Evolutionary conservation across 176 grass and related monocot genomes (phyloP).

Genomic region (Alloteropsis semialata): DNA sequence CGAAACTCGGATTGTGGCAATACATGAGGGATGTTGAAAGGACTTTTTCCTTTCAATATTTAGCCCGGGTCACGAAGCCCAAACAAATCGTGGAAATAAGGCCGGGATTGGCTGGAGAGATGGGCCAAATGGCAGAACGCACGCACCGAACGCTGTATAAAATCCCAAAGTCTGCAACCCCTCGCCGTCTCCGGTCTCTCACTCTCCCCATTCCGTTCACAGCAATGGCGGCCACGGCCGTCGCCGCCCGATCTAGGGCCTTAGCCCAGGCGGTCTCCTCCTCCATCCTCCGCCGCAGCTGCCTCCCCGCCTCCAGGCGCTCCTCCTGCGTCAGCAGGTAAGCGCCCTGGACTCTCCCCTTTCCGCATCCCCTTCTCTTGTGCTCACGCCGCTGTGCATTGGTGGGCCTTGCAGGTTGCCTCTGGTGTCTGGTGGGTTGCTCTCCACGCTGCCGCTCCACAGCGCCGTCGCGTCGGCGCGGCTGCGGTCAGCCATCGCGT

Average conservation of each 20-base stretch:
- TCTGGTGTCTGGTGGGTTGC: constrained; percentile 37
- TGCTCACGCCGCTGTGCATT: not conserved
- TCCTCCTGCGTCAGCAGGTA: constrained; percentile 56
- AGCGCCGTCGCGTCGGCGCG: constrained; percentile 59
- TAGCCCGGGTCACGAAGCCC: no score
- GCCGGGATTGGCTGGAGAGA: not conserved
- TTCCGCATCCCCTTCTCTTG: not conserved
- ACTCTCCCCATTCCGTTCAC: not conserved
- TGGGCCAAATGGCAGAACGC: not conserved
- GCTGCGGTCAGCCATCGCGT: constrained; percentile 51
- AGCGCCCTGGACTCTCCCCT: not conserved
- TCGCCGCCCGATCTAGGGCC: constrained; percentile 50
- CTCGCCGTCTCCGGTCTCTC: no score
- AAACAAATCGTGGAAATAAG: not conserved
- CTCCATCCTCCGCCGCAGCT: constrained; percentile 20
- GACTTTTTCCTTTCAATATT: no score
- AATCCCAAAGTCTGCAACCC: not conserved
- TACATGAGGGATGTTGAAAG: no score
- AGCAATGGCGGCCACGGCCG: constrained; percentile 41
- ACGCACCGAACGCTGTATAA: no score
- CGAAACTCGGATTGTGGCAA: no score
- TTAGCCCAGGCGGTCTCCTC: constrained; percentile 30
- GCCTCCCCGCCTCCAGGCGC: constrained; percentile 30
- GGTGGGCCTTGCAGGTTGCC: constrained; percentile 42
- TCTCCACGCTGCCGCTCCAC: constrained; percentile 70